Conservation (phyloP, 768 basidiomycete genomes). For the Xerocomus potaroensis region DNA sequence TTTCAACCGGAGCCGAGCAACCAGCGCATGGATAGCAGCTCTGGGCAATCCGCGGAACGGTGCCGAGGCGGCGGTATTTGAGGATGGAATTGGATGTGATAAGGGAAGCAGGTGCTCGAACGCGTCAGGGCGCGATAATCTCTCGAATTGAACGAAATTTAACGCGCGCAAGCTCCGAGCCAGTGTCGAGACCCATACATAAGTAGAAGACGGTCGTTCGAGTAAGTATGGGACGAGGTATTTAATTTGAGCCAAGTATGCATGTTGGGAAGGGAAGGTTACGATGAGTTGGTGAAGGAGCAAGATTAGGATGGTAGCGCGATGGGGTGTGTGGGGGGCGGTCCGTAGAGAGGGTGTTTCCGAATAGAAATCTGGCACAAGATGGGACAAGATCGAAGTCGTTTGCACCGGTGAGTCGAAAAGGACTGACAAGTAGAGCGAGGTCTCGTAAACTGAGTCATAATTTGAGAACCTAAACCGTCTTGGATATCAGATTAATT, state of each 20-base stretch:
- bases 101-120: conserved; percentile 22
- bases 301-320: conserved; percentile 41
- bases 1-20: conserved; percentile 47
- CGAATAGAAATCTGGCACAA: conserved; percentile 49
- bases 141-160: conserved; percentile 53
- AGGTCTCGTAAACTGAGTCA: conserved; percentile 65
- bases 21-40: conserved; percentile 42
- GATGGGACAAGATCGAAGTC: conserved; percentile 54
- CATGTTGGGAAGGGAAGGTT: conserved; percentile 61
- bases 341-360: conserved; percentile 8
- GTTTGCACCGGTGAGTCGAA: conserved; percentile 62
- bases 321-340: too few relatives aligned
- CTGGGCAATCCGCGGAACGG: conserved; percentile 25
- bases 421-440: conserved; percentile 57
- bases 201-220: conserved; percentile 31
- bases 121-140: conserved; percentile 34
- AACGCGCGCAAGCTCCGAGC: conserved; percentile 48
- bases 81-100: conserved; percentile 2
- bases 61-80: neutral
- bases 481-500: neutral
- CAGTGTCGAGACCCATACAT: conserved; percentile 51
- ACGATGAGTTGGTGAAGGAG: conserved; percentile 55
- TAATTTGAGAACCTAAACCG: neutral
- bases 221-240: conserved; percentile 32
- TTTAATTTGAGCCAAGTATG: conserved; percentile 35